phyloP scores from a whole-genome alignment of 179 eudicot species.

The Spinacia oleracea region DNA sequence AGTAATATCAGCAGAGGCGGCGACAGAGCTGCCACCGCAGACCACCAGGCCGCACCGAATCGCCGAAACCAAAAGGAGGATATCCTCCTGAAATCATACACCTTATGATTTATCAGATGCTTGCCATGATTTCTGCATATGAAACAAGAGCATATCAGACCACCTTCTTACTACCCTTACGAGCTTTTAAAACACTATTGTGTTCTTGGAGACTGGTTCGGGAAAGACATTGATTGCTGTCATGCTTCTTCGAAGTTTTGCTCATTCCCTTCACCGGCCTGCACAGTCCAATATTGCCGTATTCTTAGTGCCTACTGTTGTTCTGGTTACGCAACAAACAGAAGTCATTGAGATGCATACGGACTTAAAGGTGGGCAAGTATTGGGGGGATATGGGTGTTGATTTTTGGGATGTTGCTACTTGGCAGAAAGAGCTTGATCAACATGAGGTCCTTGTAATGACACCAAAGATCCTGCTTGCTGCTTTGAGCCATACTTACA shows the following conservation, averaged over 20 bases:
- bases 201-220: slow-evolving; percentile 84
- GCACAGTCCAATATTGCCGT: slow-evolving; percentile 53
- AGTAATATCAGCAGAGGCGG: no score
- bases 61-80: no score
- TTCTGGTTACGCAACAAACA: slow-evolving; percentile 85
- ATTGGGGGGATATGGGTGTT: slow-evolving; percentile 80
- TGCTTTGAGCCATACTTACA: slow-evolving; percentile 74
- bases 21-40: no score
- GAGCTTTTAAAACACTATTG: slow-evolving; percentile 94
- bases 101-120: no score
- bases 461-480: slow-evolving; percentile 68
- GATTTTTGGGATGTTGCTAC: slow-evolving; percentile 82
- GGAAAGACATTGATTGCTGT: slow-evolving; percentile 92
- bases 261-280: slow-evolving; percentile 61
- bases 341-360: slow-evolving; percentile 52
- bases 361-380: slow-evolving; percentile 66
- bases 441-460: slow-evolving; percentile 91
- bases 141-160: no score
- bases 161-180: no score
- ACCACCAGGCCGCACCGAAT: no score
- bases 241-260: slow-evolving; percentile 86
- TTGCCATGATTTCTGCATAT: no score
- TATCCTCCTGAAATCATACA: no score
- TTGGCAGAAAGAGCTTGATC: slow-evolving; percentile 60
- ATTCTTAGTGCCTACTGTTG: slow-evolving; percentile 87